Evolutionary conservation across 306 rosid genomes (phyloP), one percentile per base, ranked within the genome.

Genomic region (Prosopis cineraria): DNA sequence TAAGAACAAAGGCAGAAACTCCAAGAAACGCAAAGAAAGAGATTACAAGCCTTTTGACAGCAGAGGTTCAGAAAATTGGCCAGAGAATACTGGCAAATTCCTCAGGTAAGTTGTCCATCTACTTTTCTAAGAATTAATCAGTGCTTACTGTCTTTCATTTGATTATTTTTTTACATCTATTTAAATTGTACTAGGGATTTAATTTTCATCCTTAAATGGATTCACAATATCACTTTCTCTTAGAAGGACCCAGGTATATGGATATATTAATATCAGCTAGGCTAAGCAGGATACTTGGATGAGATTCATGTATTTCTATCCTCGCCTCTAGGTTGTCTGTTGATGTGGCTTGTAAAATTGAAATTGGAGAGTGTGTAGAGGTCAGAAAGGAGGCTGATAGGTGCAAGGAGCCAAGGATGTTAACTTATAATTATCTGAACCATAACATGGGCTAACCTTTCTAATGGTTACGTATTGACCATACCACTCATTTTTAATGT

Each of bases 31-130:
- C 62, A 95, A 95, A 88, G 93, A 87, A 76, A 89, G 96, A 80
- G 91, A 85, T 31, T 92, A 76, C 74, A 92, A 85, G 50, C 97
- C 98, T 36, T 95, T 91, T 85, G 98, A 95, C 80, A 91, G 98
- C 78, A 88, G 98, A 80, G 98, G 98, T 76, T 91, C 93, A 33
- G 95, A 91, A 78, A 88, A 73, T 84, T 95, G 98, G 98, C 85
- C 88, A 36, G 93, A 88, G 67, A 73, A 81, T 76, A 80, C 52
- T 41, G 96, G 92, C 74, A 95, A 91, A 81, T 95, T 95, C 87
- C 93, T 92, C 14, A 88, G 91, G 98, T 92, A 85, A 64, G 43
- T 69, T 31, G 14, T 68, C 50, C 47, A 58, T 45, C 62, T 36
- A n/a, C 74, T 74, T 74, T 72, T 71, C 73, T 40, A 80, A 55